phyloP scores from a whole-genome alignment of 805 yeast species.

The Candida sonorensis region DNA sequence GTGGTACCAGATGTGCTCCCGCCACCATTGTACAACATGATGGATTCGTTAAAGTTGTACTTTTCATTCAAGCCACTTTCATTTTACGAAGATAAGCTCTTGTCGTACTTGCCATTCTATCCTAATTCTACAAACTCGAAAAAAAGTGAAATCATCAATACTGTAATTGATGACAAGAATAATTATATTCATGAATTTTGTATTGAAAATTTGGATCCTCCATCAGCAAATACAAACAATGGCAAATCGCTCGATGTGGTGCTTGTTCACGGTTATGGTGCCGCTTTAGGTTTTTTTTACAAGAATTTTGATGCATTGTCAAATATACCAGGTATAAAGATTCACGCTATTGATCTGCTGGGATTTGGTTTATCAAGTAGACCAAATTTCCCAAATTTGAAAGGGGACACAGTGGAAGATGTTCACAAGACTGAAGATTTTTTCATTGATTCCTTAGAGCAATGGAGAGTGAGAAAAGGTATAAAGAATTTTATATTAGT shows the following conservation, averaged over 20 bases:
- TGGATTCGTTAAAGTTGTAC: slow-evolving; percentile 23
- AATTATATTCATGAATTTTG: slow-evolving; percentile 69
- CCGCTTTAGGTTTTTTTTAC: slow-evolving; percentile 77
- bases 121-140: slow-evolving; percentile 47
- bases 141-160: slow-evolving; percentile 39
- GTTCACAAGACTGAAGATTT: slow-evolving; percentile 46
- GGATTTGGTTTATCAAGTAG: slow-evolving; percentile 69
- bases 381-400: slow-evolving; percentile 32
- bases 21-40: slow-evolving; percentile 5
- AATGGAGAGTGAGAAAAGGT: slow-evolving; percentile 49
- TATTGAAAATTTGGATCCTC: slow-evolving; percentile 38
- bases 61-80: slow-evolving; percentile 16
- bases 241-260: slow-evolving; percentile 36
- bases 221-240: slow-evolving; percentile 4
- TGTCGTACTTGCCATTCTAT: slow-evolving; percentile 52
- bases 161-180: slow-evolving; percentile 39
- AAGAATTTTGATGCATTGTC: slow-evolving; percentile 55
- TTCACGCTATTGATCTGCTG: slow-evolving; percentile 65
- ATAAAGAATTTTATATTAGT: slow-evolving; percentile 51
- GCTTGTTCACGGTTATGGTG: slow-evolving; percentile 87
- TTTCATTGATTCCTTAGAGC: slow-evolving; percentile 52
- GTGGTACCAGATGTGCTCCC: no score
- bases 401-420: slow-evolving; percentile 29
- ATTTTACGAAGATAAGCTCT: slow-evolving; percentile 34
- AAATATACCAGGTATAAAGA: slow-evolving; percentile 43